Conservation (phyloP, 2,329 filamentous ascomycete genomes). For the Hypoxylon sp. region DNA sequence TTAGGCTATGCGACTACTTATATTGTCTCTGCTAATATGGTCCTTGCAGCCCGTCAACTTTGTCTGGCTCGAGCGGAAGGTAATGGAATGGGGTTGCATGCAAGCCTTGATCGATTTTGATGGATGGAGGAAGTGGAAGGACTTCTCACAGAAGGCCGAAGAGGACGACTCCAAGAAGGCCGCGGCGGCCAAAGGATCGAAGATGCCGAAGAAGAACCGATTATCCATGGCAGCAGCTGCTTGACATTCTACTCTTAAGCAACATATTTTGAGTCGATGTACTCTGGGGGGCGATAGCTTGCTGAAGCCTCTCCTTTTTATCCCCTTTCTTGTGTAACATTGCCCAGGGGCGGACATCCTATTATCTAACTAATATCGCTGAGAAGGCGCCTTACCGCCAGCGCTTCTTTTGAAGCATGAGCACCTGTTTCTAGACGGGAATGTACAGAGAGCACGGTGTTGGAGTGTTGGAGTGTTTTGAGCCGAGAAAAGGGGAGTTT, state of each 20-base stretch:
- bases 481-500: constrained; percentile 3
- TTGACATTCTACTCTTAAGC: constrained; percentile 15
- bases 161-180: constrained; percentile 63
- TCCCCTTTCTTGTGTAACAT: constrained; percentile 12
- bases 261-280: constrained; percentile 9
- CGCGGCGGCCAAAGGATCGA: constrained; percentile 53
- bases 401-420: constrained; percentile 1
- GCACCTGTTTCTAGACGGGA: constrained; percentile 10
- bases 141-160: constrained; percentile 72
- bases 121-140: constrained; percentile 98
- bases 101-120: constrained; percentile 98
- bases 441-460: constrained; percentile 5
- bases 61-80: constrained; percentile 96
- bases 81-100: constrained; percentile 99
- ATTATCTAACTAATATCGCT: constrained; percentile 23
- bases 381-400: constrained; percentile 3
- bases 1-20: not conserved
- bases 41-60: constrained; percentile 88
- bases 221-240: constrained; percentile 56
- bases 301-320: not conserved
- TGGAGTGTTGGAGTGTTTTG: not conserved
- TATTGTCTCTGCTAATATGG: constrained; percentile 46
- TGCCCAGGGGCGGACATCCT: constrained; percentile 6
- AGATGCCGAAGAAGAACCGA: constrained; percentile 62
- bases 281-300: not conserved